Evolutionary conservation across 2,329 filamentous ascomycete species (phyloP).

Genomic region (Fusarium protoensiforme): DNA sequence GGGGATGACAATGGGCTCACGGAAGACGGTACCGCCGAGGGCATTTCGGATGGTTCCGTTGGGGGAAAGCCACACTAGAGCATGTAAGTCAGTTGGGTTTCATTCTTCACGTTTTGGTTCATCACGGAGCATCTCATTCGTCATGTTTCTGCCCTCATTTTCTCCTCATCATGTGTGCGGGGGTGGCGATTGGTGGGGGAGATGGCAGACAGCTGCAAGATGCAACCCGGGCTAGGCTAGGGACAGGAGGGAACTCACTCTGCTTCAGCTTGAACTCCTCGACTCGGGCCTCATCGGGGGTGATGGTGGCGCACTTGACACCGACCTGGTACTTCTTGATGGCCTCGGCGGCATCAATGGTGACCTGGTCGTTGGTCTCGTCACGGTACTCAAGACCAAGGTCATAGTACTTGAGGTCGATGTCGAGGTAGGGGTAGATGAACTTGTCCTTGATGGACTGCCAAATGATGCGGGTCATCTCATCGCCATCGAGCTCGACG

Average conservation of each 20-base stretch:
- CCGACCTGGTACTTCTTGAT: slow-evolving; percentile 99
- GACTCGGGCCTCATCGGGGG: slow-evolving; percentile 94
- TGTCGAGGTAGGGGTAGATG: slow-evolving; percentile 94
- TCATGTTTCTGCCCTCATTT: slow-evolving; percentile 18
- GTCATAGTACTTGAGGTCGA: slow-evolving; percentile 99
- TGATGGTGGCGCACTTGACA: slow-evolving; percentile 99
- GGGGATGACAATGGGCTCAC: slow-evolving; percentile 97
- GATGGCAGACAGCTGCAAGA: slow-evolving; percentile 20
- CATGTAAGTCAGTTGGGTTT: slow-evolving; percentile 33
- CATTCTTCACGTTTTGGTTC: slow-evolving; percentile 2
- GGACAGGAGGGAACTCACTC: slow-evolving; percentile 67
- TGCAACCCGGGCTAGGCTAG: slow-evolving; percentile 17
- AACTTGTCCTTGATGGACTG: slow-evolving; percentile 99
- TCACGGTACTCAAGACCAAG: slow-evolving; percentile 94
- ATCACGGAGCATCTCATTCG: slow-evolving; percentile 23
- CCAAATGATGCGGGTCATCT: slow-evolving; percentile 99
- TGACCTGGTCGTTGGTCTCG: slow-evolving; percentile 96
- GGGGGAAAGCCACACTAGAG: slow-evolving; percentile 93
- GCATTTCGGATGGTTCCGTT: slow-evolving; percentile 87
- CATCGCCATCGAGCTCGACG: slow-evolving; percentile 93
- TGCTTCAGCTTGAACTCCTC: slow-evolving; percentile 99
- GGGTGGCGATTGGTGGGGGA: slow-evolving; percentile 34
- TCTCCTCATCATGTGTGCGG: slow-evolving; percentile 39
- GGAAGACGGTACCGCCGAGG: slow-evolving; percentile 95
- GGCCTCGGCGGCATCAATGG: slow-evolving; percentile 91